Percentiles rank a stretch among this genome's conserved stretches.
phyloP scores from a whole-genome alignment of 176 grass and related monocot genomes.

The Echinochloa phyllopogon region DNA sequence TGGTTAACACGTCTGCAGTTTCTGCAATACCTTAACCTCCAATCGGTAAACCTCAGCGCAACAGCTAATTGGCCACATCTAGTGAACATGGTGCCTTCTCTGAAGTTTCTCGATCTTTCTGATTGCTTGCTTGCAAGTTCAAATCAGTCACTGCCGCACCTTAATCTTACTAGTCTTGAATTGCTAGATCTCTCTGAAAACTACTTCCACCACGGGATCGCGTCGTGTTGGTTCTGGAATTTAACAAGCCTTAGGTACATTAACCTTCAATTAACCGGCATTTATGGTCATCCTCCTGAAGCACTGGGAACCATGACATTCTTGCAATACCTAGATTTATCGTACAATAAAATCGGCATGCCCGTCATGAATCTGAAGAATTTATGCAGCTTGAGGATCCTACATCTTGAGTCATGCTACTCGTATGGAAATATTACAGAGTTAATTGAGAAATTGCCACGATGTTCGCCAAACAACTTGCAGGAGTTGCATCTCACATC shows the following conservation, averaged over 20 bases:
- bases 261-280: background rate
- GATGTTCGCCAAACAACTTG: background rate
- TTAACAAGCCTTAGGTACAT: conserved; percentile 15
- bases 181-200: background rate
- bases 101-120: background rate
- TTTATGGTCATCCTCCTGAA: conserved; percentile 3
- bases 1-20: background rate
- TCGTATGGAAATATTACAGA: background rate
- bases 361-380: background rate
- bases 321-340: background rate
- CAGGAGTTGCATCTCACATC: background rate
- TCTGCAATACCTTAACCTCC: background rate
- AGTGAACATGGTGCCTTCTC: background rate
- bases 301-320: background rate
- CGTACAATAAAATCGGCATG: background rate
- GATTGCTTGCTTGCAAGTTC: background rate
- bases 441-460: background rate
- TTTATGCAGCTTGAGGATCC: conserved; percentile 22
- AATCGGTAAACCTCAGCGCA: background rate
- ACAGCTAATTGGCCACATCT: background rate
- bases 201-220: background rate
- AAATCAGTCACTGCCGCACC: background rate
- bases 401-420: background rate
- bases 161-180: background rate
- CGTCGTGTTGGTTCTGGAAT: conserved; percentile 47